Evolutionary conservation across 2,329 filamentous ascomycete species (phyloP).

Genomic region (Macrophomina phaseolina): DNA sequence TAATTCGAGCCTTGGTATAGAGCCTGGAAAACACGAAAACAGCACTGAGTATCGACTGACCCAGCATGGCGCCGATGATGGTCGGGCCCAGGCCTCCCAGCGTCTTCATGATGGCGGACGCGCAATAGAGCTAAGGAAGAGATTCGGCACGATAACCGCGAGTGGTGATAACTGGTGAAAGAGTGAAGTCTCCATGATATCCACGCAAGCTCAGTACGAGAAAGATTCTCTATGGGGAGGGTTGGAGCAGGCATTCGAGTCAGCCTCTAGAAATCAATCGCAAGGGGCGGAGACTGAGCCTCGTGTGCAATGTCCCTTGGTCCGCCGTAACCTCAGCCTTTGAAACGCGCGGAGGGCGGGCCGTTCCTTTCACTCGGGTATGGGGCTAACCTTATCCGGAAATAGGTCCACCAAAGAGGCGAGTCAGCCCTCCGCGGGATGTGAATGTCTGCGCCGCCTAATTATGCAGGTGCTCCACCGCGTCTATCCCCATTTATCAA

Average conservation of each 20-base stretch:
- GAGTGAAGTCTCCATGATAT: neutral
- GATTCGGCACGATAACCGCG: neutral
- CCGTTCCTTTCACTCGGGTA: conserved; percentile 9
- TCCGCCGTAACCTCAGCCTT: neutral
- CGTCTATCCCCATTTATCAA: neutral
- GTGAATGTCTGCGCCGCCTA: neutral
- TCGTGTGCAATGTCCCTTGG: neutral
- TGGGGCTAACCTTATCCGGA: neutral
- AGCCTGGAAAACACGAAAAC: conserved; percentile 37
- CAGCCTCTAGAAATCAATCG: neutral
- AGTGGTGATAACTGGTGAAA: neutral
- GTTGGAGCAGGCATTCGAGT: neutral
- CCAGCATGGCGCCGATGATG: conserved; percentile 36
- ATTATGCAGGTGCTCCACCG: conserved; percentile 5
- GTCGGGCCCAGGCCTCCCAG: conserved; percentile 11
- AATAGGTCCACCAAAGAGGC: conserved; percentile 5
- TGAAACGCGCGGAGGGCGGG: conserved; percentile 20
- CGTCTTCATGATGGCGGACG: conserved; percentile 14
- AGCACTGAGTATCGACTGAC: conserved; percentile 36
- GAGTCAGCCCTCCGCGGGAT: conserved; percentile 5
- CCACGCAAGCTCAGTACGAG: neutral
- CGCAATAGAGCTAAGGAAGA: neutral
- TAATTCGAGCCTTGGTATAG: conserved; percentile 39
- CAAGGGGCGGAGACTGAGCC: neutral
- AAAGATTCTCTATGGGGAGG: neutral